Conservation (phyloP, 345 rosid species). For the Gossypium herbaceum region DNA sequence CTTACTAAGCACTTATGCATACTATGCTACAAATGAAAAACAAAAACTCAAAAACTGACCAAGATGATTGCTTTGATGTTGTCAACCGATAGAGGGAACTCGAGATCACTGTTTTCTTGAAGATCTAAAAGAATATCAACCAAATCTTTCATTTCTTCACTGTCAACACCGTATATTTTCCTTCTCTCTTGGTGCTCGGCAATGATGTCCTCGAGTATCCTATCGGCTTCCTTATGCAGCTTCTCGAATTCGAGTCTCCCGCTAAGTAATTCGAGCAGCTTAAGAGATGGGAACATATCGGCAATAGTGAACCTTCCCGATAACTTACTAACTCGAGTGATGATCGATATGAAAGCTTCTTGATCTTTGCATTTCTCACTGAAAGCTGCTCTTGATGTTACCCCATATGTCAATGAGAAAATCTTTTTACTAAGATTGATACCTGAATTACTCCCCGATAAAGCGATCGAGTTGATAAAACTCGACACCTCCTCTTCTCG, state of each 20-base stretch:
- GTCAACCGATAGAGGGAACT: background rate
- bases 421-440: slow-evolving; percentile 13
- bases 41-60: background rate
- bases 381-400: slow-evolving; percentile 13
- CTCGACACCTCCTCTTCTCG: slow-evolving; percentile 29
- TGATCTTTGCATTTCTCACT: background rate
- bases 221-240: slow-evolving; percentile 8
- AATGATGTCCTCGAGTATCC: slow-evolving; percentile 6
- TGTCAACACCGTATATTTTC: background rate
- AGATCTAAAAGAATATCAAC: slow-evolving; percentile 14
- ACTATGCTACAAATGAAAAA: background rate
- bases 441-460: background rate
- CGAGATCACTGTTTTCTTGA: slow-evolving; percentile 6
- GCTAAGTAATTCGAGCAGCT: background rate
- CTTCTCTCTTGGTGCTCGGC: background rate
- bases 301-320: slow-evolving; percentile 11
- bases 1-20: background rate
- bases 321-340: slow-evolving; percentile 2
- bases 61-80: slow-evolving; percentile 14
- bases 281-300: slow-evolving; percentile 19
- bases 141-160: slow-evolving; percentile 5
- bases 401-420: slow-evolving; percentile 12
- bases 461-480: slow-evolving; percentile 11
- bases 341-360: slow-evolving; percentile 8
- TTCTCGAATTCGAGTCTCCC: slow-evolving; percentile 10